These are phyloP conservation scores for Sabuloglossum arenarium DNA, from an alignment of 495 filamentous ascomycete genomes.

Conservation along the genomic window DNA sequence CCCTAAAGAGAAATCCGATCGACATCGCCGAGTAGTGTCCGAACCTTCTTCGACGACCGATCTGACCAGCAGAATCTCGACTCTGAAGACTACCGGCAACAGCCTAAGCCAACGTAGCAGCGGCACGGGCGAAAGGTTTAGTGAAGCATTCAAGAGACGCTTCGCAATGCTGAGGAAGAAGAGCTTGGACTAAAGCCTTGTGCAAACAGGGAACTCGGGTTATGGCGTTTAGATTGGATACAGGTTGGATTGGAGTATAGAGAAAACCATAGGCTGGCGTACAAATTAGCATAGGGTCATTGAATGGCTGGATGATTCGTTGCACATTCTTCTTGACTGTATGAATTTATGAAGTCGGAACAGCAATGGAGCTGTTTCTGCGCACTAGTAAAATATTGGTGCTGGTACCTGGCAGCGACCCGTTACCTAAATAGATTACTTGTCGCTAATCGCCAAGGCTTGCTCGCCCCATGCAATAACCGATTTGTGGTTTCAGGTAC, in stretches of 20 bases:
- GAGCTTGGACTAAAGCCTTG: no score
- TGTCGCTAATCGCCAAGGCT: no score
- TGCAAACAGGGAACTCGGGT: no score
- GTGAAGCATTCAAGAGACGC: not conserved
- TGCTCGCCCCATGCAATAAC: no score
- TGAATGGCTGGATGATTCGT: no score
- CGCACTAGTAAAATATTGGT: no score
- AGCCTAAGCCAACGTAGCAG: not conserved
- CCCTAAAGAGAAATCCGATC: slow-evolving; percentile 26
- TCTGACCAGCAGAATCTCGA: not conserved
- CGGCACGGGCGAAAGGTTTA: not conserved
- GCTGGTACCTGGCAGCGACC: no score
- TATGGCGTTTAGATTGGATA: not conserved
- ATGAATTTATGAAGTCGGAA: no score
- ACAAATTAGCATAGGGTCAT: not conserved
- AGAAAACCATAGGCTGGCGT: not conserved
- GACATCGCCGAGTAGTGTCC: slow-evolving; percentile 7
- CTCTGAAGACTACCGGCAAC: not conserved
- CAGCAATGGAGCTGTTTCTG: no score
- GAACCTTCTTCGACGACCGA: slow-evolving; percentile 4
- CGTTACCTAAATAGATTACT: no score
- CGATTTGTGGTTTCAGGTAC: not conserved
- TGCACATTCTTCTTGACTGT: no score
- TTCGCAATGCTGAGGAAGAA: not conserved
- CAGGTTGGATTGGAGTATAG: not conserved